These are phyloP conservation scores for Tricholoma terreum DNA, from an alignment of 768 basidiomycete species.

Conservation along the genomic window DNA sequence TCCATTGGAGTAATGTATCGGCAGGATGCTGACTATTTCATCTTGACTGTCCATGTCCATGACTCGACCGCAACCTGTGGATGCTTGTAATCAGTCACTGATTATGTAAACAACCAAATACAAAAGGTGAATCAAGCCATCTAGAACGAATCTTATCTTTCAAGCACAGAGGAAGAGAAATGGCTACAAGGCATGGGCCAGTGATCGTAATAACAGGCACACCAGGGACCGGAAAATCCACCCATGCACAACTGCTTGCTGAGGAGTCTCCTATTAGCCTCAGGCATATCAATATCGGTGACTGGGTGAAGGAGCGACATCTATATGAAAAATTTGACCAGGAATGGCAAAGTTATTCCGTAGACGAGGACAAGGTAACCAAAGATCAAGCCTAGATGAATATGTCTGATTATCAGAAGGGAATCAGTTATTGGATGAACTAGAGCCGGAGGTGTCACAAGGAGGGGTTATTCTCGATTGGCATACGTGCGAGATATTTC, in stretches of 20 bases:
- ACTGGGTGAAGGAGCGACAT: slow-evolving; percentile 79
- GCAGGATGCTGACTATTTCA: slow-evolving; percentile 63
- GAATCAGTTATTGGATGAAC: slow-evolving; percentile 77
- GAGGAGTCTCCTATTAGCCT: slow-evolving; percentile 68
- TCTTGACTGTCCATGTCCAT: slow-evolving; percentile 35
- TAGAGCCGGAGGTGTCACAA: slow-evolving; percentile 64
- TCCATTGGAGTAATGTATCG: slow-evolving; percentile 66
- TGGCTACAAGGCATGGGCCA: slow-evolving; percentile 35
- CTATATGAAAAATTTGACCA: slow-evolving; percentile 86
- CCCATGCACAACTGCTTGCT: slow-evolving; percentile 82
- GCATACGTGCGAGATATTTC: slow-evolving; percentile 92
- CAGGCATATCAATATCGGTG: slow-evolving; percentile 85
- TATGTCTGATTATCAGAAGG: not conserved
- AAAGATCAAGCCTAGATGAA: not conserved
- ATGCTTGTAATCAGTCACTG: too few species aligned
- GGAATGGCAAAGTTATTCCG: slow-evolving; percentile 92
- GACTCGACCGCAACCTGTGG: too few species aligned
- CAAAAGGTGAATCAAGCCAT: too few species aligned
- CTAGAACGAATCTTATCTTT: not conserved
- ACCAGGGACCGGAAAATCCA: slow-evolving; percentile 95
- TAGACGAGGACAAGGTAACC: slow-evolving; percentile 91
- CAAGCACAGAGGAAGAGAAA: slow-evolving; percentile 1
- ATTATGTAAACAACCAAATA: too few species aligned
- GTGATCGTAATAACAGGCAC: slow-evolving; percentile 87
- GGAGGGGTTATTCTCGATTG: slow-evolving; percentile 91